Base-by-base conservation (phyloP, 805 yeast species). In the Candida stauntonica region DNA sequence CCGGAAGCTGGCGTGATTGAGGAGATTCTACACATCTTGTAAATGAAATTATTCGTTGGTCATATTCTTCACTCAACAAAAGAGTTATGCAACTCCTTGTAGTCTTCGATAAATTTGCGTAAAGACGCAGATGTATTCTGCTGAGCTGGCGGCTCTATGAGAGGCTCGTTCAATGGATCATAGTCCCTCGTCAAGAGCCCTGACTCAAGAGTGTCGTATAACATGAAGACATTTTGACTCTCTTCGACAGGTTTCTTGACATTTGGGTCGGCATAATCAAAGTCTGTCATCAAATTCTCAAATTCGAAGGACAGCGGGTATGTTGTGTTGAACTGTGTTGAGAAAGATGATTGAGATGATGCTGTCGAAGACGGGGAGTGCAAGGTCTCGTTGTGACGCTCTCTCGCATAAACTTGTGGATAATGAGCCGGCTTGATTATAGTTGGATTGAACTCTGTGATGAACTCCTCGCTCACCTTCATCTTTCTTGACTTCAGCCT, bases 401-500 rank as follows among this genome's bases (percentile, higher is more conserved):
- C 34, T 13, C 31, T 30, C 11, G 33, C 32, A 21, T 6, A 18
- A 7, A 35, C 45, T 12, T 45, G 48, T 5, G 61, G 58, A 37
- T 47, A 57, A 29, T 55, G 44, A 8, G 31, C 17, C n/a, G 39
- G 49, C 5, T 16, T 31, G 6, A 55, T 26, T 1, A 41, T 16
- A 3, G 46, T 42, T 3, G 26, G 33, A 28, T 35, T 44, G 31
- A 55, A 54, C 3, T 29, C 32, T 1, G 33, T 36, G 6, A 54
- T 23, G 20, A 33, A 44, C 2, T 34, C 43, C 29, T 55, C 59
- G 5, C 38, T 15, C 4, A 51, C 35, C 11, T 39, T 42, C 3
- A 42, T 26, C 33, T 44, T 51, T 38, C 59, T 46, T 17, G 58
- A 52, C 5, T 12, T 26, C 19, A 46, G 44, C 41, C 57, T 38